phyloP scores from a whole-genome alignment of 345 rosid genomes.

The Gossypium herbaceum region DNA sequence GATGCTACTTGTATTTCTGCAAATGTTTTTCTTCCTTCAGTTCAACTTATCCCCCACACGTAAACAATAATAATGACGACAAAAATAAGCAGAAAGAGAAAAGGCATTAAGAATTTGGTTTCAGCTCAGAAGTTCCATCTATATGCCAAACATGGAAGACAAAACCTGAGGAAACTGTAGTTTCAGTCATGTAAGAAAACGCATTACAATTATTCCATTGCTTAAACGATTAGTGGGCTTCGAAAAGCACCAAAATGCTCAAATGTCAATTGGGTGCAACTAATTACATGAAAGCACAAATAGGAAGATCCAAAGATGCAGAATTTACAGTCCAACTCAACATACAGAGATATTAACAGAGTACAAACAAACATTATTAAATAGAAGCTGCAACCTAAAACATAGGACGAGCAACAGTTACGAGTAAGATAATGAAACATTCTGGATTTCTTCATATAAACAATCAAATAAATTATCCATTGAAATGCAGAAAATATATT shows the following conservation, averaged over 20 bases:
- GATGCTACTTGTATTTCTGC: not conserved
- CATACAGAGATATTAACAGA: not conserved
- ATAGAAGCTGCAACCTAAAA: not conserved
- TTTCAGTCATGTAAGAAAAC: not conserved
- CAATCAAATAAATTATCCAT: not conserved
- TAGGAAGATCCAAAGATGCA: not conserved
- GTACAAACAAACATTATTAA: not conserved
- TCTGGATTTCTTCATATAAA: not conserved
- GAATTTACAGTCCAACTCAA: not conserved
- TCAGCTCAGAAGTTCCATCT: not conserved
- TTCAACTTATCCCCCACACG: not conserved
- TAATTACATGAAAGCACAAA: not conserved
- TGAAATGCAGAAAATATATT: not conserved
- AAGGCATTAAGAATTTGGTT: not conserved
- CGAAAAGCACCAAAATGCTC: not conserved
- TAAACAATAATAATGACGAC: no score
- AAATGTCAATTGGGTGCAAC: not conserved
- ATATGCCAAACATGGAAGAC: not conserved
- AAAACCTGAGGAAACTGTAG: conserved; percentile 3
- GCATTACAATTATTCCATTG: not conserved
- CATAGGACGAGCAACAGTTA: not conserved
- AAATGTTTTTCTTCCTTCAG: not conserved
- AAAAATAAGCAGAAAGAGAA: no score
- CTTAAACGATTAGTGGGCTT: not conserved
- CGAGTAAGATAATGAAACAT: not conserved